Evolutionary conservation across 2,329 filamentous ascomycete genomes (phyloP).

Genomic region (Metarhizium rileyi): DNA sequence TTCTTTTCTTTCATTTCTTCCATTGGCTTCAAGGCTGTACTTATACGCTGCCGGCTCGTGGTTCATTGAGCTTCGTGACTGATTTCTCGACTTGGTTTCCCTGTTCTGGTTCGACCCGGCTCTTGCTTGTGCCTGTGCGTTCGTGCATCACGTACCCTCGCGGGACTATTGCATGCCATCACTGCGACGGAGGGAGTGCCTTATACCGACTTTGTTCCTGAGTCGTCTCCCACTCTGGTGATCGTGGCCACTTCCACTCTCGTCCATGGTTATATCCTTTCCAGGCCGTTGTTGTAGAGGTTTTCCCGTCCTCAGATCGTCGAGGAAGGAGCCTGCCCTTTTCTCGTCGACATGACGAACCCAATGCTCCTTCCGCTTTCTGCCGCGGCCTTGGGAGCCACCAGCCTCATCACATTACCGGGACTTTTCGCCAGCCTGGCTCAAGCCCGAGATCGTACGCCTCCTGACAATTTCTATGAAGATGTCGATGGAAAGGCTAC

Average conservation of each 20-base stretch:
- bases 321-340: neutral
- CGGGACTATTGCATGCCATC: no score
- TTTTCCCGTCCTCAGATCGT: neutral
- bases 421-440: conserved; percentile 22
- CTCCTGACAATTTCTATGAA: conserved; percentile 45
- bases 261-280: neutral
- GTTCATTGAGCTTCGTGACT: neutral
- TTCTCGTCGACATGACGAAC: conserved; percentile 4
- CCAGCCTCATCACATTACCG: conserved; percentile 27
- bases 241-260: no score
- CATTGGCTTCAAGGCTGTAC: neutral
- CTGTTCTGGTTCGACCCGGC: neutral
- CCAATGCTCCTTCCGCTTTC: conserved; percentile 17
- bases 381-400: conserved; percentile 23
- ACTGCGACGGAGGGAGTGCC: no score
- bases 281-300: conserved; percentile 2
- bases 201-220: no score
- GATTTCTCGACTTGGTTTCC: neutral
- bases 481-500: conserved; percentile 63
- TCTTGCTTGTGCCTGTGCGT: neutral
- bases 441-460: conserved; percentile 25
- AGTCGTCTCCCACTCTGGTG: neutral
- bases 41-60: neutral
- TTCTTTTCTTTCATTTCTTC: neutral
- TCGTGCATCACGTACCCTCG: neutral